These are phyloP conservation scores for Brachypodium distachyon DNA, from an alignment of 202 grass and related monocot genomes.

Conservation along the genomic window DNA sequence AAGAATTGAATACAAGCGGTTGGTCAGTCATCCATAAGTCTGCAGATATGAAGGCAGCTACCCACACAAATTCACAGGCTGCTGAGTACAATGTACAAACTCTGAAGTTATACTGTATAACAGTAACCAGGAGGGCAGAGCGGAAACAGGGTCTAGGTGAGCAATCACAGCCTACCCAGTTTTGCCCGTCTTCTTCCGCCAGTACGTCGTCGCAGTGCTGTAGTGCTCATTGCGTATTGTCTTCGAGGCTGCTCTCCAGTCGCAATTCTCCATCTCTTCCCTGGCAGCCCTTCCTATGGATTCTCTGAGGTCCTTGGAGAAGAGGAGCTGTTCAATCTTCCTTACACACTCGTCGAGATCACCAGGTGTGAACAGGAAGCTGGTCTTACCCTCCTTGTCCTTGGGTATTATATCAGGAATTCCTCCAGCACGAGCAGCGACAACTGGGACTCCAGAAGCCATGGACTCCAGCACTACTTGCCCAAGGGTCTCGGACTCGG, in stretches of 20 bases:
- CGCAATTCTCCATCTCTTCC: conserved; percentile 84
- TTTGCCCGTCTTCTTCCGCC: conserved; percentile 64
- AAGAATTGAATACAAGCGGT: conserved; percentile 36
- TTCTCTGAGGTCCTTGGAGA: conserved; percentile 46
- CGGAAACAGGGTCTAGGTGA: background rate
- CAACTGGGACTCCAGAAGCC: conserved; percentile 87
- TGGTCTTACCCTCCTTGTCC: conserved; percentile 81
- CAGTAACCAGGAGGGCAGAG: conserved; percentile 19
- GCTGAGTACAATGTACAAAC: conserved; percentile 44
- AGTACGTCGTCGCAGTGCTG: conserved; percentile 55
- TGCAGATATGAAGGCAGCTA: conserved; percentile 32
- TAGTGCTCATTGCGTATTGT: conserved; percentile 91
- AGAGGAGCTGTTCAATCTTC: conserved; percentile 64
- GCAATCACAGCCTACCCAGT: conserved; percentile 16
- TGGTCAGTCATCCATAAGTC: conserved; percentile 19
- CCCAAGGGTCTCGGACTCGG: conserved; percentile 96
- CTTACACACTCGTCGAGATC: conserved; percentile 72
- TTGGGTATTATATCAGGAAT: conserved; percentile 85
- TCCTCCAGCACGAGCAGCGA: conserved; percentile 85
- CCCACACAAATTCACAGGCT: conserved; percentile 19
- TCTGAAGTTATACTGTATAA: conserved; percentile 33
- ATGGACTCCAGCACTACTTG: conserved; percentile 97
- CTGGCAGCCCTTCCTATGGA: conserved; percentile 61
- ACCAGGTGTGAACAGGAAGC: conserved; percentile 74
- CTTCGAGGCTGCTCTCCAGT: conserved; percentile 75